Percentiles rank a stretch among this genome's conserved stretches.
These are phyloP conservation scores for Polygonum maritimum DNA, from an alignment of 148 eudicot species.

Conservation along the genomic window DNA sequence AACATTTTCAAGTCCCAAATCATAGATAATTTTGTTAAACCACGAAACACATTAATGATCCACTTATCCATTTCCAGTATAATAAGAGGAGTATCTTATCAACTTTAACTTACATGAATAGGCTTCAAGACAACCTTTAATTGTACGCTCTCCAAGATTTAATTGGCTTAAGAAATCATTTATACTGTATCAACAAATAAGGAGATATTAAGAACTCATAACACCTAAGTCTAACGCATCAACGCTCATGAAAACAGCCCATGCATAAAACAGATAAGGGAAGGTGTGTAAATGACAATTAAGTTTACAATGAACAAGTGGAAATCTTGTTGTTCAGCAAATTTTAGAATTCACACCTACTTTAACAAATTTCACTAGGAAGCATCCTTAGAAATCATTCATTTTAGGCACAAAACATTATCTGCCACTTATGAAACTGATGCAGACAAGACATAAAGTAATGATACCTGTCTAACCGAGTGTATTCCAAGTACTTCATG, in stretches of 20 bases:
- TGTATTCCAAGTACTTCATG: constrained; percentile 97
- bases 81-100: background rate
- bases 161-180: constrained; percentile 67
- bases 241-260: background rate
- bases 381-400: background rate
- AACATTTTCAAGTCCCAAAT: background rate
- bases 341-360: background rate
- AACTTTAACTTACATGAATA: constrained; percentile 70
- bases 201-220: background rate
- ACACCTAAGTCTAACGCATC: background rate
- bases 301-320: background rate
- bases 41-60: background rate
- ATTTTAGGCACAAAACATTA: background rate
- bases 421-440: background rate
- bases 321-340: background rate
- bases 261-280: background rate
- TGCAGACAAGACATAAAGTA: background rate
- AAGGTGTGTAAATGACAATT: background rate
- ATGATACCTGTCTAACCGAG: constrained; percentile 70
- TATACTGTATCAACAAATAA: constrained; percentile 30
- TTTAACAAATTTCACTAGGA: background rate
- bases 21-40: background rate
- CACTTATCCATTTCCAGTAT: background rate
- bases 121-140: constrained; percentile 86
- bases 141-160: constrained; percentile 88